These are phyloP conservation scores for Luzula sylvatica DNA, from an alignment of 176 grass and related monocot species.

Conservation along the genomic window DNA sequence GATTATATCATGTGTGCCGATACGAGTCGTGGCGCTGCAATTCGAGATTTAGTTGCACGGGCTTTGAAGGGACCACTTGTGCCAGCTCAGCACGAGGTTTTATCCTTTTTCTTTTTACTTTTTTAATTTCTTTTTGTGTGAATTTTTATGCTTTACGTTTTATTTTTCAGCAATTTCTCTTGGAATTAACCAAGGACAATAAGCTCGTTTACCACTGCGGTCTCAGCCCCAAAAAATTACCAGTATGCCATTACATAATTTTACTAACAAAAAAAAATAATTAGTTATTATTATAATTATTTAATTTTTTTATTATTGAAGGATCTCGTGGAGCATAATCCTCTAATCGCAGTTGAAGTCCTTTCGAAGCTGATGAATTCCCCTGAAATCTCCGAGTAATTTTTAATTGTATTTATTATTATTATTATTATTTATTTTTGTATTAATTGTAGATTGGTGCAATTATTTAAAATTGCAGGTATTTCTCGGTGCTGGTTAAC, in stretches of 20 bases:
- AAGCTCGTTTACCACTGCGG: conserved; percentile 92
- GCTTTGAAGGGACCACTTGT: conserved; percentile 72
- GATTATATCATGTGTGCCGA: conserved; percentile 88
- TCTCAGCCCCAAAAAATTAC: conserved; percentile 75
- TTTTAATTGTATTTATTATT: conserved; percentile 1
- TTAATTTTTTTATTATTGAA: conserved; percentile 28
- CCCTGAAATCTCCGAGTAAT: conserved; percentile 69
- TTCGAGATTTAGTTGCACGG: conserved; percentile 75
- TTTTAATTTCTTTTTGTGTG: conserved; percentile 2
- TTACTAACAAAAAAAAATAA: conserved; percentile 4
- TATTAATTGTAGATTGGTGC: neutral
- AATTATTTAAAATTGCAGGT: conserved; percentile 30
- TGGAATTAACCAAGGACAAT: conserved; percentile 59
- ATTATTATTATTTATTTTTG: neutral
- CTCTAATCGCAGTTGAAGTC: conserved; percentile 65
- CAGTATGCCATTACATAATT: conserved; percentile 31
- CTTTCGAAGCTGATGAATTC: conserved; percentile 85
- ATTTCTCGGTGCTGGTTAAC: conserved; percentile 74
- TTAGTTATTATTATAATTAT: neutral
- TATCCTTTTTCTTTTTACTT: conserved; percentile 27
- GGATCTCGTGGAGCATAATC: conserved; percentile 96
- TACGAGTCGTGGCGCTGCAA: conserved; percentile 53
- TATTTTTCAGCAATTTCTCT: conserved; percentile 60
- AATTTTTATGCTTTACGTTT: conserved; percentile 2
- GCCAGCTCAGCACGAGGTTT: conserved; percentile 86